Conservation (phyloP, 257 asterid species). For the Lantana camara region DNA sequence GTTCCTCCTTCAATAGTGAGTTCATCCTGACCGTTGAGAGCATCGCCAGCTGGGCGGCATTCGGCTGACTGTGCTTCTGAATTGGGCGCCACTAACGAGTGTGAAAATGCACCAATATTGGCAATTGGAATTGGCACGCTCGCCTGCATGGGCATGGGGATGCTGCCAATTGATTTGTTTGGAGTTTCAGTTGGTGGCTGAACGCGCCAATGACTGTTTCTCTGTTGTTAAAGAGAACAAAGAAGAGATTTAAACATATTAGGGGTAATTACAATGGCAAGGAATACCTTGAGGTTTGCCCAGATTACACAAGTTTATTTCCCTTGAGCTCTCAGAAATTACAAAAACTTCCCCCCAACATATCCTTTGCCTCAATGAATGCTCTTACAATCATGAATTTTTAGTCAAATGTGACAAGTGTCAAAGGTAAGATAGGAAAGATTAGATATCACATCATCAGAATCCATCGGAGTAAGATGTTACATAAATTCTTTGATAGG, state of each 20-base stretch:
- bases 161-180: constrained; percentile 39
- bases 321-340: too few species aligned
- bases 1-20: constrained; percentile 71
- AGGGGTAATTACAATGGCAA: too few species aligned
- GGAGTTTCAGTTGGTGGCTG: constrained; percentile 44
- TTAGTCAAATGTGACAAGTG: not conserved
- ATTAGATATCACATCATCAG: too few species aligned
- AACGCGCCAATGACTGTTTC: constrained; percentile 70
- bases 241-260: too few species aligned
- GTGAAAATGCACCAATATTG: constrained; percentile 44
- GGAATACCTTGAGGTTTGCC: too few species aligned
- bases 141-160: too few species aligned
- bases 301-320: too few species aligned
- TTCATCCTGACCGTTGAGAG: constrained; percentile 45
- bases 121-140: constrained; percentile 33
- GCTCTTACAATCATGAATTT: not conserved
- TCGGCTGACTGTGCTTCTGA: constrained; percentile 51
- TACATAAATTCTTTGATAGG: too few species aligned
- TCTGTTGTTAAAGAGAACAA: constrained; percentile 36
- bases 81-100: constrained; percentile 37
- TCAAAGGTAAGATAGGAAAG: too few species aligned
- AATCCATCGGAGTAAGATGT: too few species aligned
- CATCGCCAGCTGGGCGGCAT: constrained; percentile 31
- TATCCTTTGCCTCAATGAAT: not conserved
- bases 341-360: too few species aligned